Percentiles rank a stretch among this genome's conserved stretches.
Evolutionary conservation across 495 filamentous ascomycete species (phyloP).

Genomic region (Penicillium atrosanguineum): DNA sequence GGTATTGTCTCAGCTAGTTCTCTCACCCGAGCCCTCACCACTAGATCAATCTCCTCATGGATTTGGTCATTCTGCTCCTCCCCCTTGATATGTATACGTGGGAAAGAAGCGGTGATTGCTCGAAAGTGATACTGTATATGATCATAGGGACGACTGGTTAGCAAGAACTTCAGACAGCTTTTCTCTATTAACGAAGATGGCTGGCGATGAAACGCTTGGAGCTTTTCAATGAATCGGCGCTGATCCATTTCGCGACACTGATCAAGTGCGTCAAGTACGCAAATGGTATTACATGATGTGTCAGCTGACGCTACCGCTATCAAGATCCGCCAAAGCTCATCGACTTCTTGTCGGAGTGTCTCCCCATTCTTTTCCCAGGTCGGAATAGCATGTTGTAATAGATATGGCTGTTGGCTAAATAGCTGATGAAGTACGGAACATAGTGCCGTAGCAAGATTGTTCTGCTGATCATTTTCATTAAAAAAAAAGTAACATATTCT

Average conservation of each 20-base stretch:
- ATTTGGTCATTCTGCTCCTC: slow-evolving; percentile 37
- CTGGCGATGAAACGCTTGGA: slow-evolving; percentile 9
- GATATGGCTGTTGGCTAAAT: slow-evolving; percentile 23
- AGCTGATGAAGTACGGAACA: slow-evolving; percentile 43
- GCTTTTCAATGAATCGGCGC: slow-evolving; percentile 21
- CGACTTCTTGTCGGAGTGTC: slow-evolving; percentile 20
- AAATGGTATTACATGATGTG: slow-evolving; percentile 23
- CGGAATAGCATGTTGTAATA: slow-evolving; percentile 25
- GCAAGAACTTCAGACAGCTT: slow-evolving; percentile 35
- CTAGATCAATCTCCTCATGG: slow-evolving; percentile 34
- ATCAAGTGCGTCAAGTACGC: slow-evolving; percentile 43
- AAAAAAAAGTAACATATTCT: slow-evolving; percentile 48
- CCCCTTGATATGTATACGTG: slow-evolving; percentile 30
- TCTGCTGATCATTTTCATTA: slow-evolving; percentile 39
- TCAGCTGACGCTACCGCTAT: slow-evolving; percentile 15
- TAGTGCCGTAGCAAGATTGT: slow-evolving; percentile 27
- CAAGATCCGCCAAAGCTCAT: slow-evolving; percentile 34
- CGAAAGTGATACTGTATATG: slow-evolving; percentile 29
- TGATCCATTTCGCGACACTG: slow-evolving; percentile 29
- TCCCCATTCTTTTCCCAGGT: slow-evolving; percentile 26
- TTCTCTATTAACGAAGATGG: not conserved
- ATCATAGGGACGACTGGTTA: slow-evolving; percentile 44
- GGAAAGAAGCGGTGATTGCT: slow-evolving; percentile 15
- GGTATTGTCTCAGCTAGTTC: slow-evolving; percentile 16
- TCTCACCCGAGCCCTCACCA: slow-evolving; percentile 29